Conservation (phyloP, 768 basidiomycete genomes). For the Leccinellum albellum region DNA sequence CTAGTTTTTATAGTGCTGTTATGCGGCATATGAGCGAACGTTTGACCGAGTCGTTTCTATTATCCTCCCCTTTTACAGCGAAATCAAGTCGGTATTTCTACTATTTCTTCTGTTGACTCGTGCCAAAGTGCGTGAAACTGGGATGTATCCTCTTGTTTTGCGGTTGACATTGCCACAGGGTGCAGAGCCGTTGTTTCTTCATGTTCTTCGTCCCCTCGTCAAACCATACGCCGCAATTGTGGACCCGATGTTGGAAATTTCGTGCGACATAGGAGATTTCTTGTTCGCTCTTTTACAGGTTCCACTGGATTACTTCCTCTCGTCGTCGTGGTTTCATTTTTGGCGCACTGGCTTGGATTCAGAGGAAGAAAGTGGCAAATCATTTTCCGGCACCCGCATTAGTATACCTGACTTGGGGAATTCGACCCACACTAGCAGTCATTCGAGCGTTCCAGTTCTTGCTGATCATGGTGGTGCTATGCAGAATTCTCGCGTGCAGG, state of each 20-base stretch:
- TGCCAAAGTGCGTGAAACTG: conserved; percentile 51
- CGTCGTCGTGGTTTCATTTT: conserved; percentile 28
- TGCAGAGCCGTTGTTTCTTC: conserved; percentile 80
- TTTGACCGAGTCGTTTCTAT: conserved; percentile 62
- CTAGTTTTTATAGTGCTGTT: conserved; percentile 50
- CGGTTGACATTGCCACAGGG: conserved; percentile 46
- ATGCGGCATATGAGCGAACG: conserved; percentile 63
- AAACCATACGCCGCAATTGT: conserved; percentile 69
- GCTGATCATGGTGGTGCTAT: conserved; percentile 3
- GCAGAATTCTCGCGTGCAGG: conserved; percentile 8
- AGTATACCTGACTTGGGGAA: conserved; percentile 1
- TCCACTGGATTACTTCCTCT: conserved; percentile 36
- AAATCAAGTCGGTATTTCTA: conserved; percentile 70
- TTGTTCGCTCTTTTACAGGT: conserved; percentile 40
- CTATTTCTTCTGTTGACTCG: conserved; percentile 75
- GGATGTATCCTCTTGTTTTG: background rate
- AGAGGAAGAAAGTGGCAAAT: conserved; percentile 7
- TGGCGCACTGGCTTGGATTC: conserved; percentile 15
- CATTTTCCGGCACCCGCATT: background rate
- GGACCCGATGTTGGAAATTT: conserved; percentile 60
- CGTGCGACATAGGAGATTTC: conserved; percentile 63
- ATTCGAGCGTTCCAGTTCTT: conserved; percentile 12
- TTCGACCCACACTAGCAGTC: conserved; percentile 5
- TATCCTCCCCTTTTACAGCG: conserved; percentile 80
- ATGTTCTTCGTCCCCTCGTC: conserved; percentile 73